Evolutionary conservation across 2,329 filamentous ascomycete genomes (phyloP), one percentile per base, ranked within the genome.

Genomic region (Trichoderma citrinoviride): DNA sequence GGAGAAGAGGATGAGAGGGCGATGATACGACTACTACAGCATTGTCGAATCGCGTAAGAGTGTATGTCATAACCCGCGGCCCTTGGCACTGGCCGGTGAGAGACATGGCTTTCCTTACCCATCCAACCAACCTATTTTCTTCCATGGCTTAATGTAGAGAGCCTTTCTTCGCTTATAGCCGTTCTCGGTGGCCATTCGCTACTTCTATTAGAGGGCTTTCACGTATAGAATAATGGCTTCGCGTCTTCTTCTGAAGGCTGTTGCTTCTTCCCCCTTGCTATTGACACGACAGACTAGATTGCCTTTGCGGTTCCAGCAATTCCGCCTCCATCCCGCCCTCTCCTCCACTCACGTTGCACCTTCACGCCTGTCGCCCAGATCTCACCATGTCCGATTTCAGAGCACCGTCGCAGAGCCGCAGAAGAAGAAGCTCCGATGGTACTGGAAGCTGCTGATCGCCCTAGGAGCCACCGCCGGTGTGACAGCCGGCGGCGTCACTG

Each of bases 401-500:
- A 58, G 37, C 19, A 61, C 46, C 19, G 2, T 29, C 0, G 5
- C 52, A 41, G 29, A 50, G 10, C 23, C 46, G 15, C 62, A 21
- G 25, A 40, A 33, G 17, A 57, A 10, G 25, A 65, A 44, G 19
- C 15, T 65, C 14, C 54, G 46, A 14, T 61, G 62, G 62, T 65
- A 61, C n/a, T 65, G 62, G 62, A 65, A 65, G 19, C 6, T 61
- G 55, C 8, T 65, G 1, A 61, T 65, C 5, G 37, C 33, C 5
- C 7, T 65, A 14, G 62, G 54, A n/a, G 46, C 37, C 19, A 33
- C 54, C 5, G 25, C 17, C n/a, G 54, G 53, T 5, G 6, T 40
- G 6, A 65, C 44, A 1, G 19, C 62, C 3, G 62, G 46, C 25
- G 46, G 54, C 17, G 46, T 43, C 33, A 2, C 43, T 1, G 25